Evolutionary conservation across 768 basidiomycete species (phyloP).

Genomic region (Mycena floridula): DNA sequence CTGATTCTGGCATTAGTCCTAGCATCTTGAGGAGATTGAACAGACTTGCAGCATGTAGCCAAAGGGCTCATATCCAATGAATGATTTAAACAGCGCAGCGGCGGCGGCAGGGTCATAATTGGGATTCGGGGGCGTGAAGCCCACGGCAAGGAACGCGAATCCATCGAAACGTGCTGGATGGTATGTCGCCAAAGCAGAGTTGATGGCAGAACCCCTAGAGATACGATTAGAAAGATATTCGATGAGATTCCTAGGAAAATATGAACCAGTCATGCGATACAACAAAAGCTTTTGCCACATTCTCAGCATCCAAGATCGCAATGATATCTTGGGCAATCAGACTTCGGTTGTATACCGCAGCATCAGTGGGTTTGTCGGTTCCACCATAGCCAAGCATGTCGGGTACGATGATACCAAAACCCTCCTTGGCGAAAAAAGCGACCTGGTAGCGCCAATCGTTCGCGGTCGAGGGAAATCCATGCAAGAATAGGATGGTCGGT

Average conservation of each 20-base stretch:
- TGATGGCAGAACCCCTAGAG: slow-evolving; percentile 30
- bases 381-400: slow-evolving; percentile 42
- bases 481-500: slow-evolving; percentile 35
- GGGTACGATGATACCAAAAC: slow-evolving; percentile 38
- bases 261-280: slow-evolving; percentile 35
- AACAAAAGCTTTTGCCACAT: slow-evolving; percentile 22
- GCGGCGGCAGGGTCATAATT: slow-evolving; percentile 7
- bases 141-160: slow-evolving; percentile 31
- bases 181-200: slow-evolving; percentile 29
- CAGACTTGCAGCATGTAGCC: slow-evolving; percentile 23
- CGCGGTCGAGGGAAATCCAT: slow-evolving; percentile 38
- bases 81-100: slow-evolving; percentile 8
- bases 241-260: neutral
- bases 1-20: no score
- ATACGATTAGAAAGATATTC: neutral
- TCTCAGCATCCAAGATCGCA: slow-evolving; percentile 32
- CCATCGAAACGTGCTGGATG: slow-evolving; percentile 32
- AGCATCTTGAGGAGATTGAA: neutral
- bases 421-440: slow-evolving; percentile 28
- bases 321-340: slow-evolving; percentile 25
- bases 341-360: slow-evolving; percentile 18
- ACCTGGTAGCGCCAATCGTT: slow-evolving; percentile 38
- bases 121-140: slow-evolving; percentile 24
- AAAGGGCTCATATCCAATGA: slow-evolving; percentile 21
- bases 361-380: slow-evolving; percentile 17